Base-by-base conservation (phyloP, 306 rosid species). In the Trifolium pratense region DNA sequence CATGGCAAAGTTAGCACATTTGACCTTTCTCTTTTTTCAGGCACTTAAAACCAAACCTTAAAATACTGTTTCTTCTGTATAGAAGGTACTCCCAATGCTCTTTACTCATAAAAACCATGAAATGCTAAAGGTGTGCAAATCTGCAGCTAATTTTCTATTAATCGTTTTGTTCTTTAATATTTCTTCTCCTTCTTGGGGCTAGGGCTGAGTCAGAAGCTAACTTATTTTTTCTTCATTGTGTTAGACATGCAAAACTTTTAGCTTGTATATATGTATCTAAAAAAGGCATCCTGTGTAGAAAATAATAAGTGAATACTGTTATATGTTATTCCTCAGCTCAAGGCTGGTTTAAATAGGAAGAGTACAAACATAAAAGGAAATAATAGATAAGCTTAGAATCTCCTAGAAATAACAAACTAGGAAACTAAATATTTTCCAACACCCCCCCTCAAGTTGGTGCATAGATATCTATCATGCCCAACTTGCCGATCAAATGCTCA, bases 151-250 rank as follows among this genome's bases (percentile, higher is more conserved):
- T 23, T 67, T 66, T 17, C 68, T 55, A 45, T 42, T 29, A 34
- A 58, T 66, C 34, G 17, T n/a, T 53, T 45, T 56, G 17, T 39
- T 58, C n/a, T 9, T 18, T 21, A 56, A 3, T 32, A 31, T 56
- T 66, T 43, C 4, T 56, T 58, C 56, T 57, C n/a, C 8, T 55
- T 55, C 40, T 77, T 57, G 9, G 36, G 39, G 34, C 10, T 32
- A 62, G 75, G 64, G 5, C 36, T 18, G 51, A 34, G 17, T 53
- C 9, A 32, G 40, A 42, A 55, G 51, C 46, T 18, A 45, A 20
- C 51, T 75, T 66, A 9, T 55, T 39, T 17, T 37, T 56, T 66
- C 59, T 67, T 18, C 40, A 57, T 20, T 56, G 42, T 32, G 62
- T 46, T 76, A 13, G 37, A 15, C 42, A 45, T 20, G 40, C 40